Percentiles rank a stretch among this genome's conserved stretches.
These are phyloP conservation scores for Pseudocercospora musae DNA, from an alignment of 2,329 filamentous ascomycete species.

Conservation along the genomic window DNA sequence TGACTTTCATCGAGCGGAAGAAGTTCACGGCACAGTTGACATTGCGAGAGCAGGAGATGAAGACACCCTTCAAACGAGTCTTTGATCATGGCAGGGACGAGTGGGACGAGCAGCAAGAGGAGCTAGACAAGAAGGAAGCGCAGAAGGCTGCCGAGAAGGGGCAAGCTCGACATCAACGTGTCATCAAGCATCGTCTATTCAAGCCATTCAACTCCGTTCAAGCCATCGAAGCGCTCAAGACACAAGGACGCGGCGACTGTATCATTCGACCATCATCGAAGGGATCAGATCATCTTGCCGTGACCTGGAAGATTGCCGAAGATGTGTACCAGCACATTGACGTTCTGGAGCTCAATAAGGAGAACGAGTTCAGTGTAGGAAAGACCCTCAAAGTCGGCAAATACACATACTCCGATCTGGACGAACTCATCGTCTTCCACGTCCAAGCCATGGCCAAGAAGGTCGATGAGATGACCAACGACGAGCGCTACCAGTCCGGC, in stretches of 20 bases:
- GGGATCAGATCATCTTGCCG: slow-evolving; percentile 87
- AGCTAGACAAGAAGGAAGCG: slow-evolving; percentile 74
- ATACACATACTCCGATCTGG: slow-evolving; percentile 90
- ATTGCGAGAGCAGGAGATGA: slow-evolving; percentile 75
- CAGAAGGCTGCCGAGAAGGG: slow-evolving; percentile 74
- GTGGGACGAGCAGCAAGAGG: slow-evolving; percentile 68
- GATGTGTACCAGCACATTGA: slow-evolving; percentile 97
- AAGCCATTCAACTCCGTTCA: slow-evolving; percentile 87
- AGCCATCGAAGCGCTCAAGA: slow-evolving; percentile 88
- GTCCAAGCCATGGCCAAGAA: slow-evolving; percentile 98
- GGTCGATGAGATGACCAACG: slow-evolving; percentile 90
- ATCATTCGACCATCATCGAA: slow-evolving; percentile 95
- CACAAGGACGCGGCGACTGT: slow-evolving; percentile 80
- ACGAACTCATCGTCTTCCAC: slow-evolving; percentile 95
- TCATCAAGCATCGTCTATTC: slow-evolving; percentile 97
- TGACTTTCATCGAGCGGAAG: slow-evolving; percentile 82
- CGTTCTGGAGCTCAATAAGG: slow-evolving; percentile 93
- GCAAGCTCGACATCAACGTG: slow-evolving; percentile 81
- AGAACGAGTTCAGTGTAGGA: slow-evolving; percentile 93
- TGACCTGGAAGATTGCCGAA: slow-evolving; percentile 98
- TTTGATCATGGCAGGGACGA: slow-evolving; percentile 66
- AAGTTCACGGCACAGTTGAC: slow-evolving; percentile 80
- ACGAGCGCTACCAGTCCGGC: slow-evolving; percentile 88
- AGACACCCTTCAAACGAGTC: slow-evolving; percentile 65
- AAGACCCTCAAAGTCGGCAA: slow-evolving; percentile 81